Evolutionary conservation across 371 early-diverging fungal genomes (phyloP).

Genomic region (Mortierella sp.): DNA sequence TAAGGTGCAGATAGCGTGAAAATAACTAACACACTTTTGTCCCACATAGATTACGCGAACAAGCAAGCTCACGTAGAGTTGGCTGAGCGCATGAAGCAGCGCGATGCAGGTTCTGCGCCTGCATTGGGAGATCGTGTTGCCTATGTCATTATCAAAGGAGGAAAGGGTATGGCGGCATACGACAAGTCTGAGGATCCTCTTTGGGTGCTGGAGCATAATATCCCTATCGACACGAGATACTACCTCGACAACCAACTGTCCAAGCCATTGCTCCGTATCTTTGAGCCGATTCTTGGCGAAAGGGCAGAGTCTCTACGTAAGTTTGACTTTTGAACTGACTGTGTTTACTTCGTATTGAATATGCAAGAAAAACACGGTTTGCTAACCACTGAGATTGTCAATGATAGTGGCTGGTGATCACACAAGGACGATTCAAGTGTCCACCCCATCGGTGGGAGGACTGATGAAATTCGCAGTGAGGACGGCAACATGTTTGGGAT

Average conservation of each 20-base stretch:
- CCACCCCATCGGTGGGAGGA: constrained; percentile 93
- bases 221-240: constrained; percentile 99
- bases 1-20: background rate
- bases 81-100: constrained; percentile 93
- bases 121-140: constrained; percentile 99
- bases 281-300: constrained; percentile 98
- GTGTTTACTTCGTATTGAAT: background rate
- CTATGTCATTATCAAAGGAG: constrained; percentile 97
- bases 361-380: background rate
- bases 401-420: constrained; percentile 91
- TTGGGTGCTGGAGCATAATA: constrained; percentile 98
- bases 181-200: constrained; percentile 99
- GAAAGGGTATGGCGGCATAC: constrained; percentile 94
- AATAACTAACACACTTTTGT: background rate
- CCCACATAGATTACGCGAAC: constrained; percentile 86
- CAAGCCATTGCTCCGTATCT: constrained; percentile 97
- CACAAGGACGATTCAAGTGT: constrained; percentile 89
- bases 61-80: constrained; percentile 99
- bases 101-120: constrained; percentile 98
- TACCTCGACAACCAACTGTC: constrained; percentile 99
- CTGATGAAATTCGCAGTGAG: constrained; percentile 96
- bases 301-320: constrained; percentile 86
- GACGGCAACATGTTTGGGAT: constrained; percentile 94
- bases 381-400: constrained; percentile 25
- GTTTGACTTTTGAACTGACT: background rate